Evolutionary conservation across 805 yeast genomes (phyloP).

Genomic region (Saturnispora zaruensis): DNA sequence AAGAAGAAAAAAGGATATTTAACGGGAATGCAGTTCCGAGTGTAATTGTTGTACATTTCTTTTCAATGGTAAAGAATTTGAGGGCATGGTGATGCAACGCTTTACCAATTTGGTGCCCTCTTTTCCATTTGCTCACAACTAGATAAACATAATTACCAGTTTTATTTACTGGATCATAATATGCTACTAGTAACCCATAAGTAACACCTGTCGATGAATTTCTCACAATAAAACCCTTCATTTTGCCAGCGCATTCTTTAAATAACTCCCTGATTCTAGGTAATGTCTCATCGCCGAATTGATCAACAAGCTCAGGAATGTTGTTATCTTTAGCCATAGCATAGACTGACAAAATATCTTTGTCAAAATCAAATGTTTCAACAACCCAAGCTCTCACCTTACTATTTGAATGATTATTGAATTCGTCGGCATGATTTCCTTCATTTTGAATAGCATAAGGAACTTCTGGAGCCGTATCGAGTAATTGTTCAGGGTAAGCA

Average conservation of each 20-base stretch:
- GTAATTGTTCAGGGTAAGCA: not conserved
- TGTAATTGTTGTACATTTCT: conserved; percentile 31
- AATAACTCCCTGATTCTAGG: conserved; percentile 16
- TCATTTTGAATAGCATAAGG: not conserved
- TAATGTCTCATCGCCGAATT: conserved; percentile 2
- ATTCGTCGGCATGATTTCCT: not conserved
- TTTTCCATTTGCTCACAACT: conserved; percentile 44
- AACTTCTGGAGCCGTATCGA: not conserved
- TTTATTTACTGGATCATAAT: conserved; percentile 33
- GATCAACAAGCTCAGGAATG: conserved; percentile 7
- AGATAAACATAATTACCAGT: conserved; percentile 40
- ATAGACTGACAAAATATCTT: conserved; percentile 44
- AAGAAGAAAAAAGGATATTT: conserved; percentile 9
- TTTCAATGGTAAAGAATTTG: conserved; percentile 38
- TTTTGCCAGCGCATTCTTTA: conserved; percentile 22
- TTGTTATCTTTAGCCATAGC: conserved; percentile 35
- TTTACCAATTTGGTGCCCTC: conserved; percentile 48
- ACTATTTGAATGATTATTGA: conserved; percentile 8
- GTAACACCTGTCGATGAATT: conserved; percentile 46
- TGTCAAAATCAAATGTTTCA: conserved; percentile 40
- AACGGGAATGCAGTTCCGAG: conserved; percentile 44
- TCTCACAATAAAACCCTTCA: conserved; percentile 46
- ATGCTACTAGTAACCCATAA: conserved; percentile 47
- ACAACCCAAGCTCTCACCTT: conserved; percentile 42
- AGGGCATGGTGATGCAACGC: conserved; percentile 46